Evolutionary conservation across 768 basidiomycete species (phyloP).

Genomic region (Mycena rosella): DNA sequence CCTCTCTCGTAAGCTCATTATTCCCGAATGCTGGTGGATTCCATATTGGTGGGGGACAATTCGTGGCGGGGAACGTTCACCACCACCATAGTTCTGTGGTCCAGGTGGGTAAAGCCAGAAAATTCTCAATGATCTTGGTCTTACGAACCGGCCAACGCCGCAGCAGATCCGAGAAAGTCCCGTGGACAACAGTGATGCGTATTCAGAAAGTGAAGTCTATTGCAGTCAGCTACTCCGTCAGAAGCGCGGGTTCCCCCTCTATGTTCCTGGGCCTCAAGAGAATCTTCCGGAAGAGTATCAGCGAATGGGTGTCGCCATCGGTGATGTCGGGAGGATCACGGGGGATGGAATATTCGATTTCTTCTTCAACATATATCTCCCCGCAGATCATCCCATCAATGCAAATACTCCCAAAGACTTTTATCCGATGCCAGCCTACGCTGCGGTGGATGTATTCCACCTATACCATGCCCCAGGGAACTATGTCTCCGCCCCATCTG

Average conservation of each 20-base stretch:
- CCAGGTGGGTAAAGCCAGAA: too few relatives aligned
- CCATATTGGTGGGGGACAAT: too few relatives aligned
- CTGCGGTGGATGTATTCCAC: background rate
- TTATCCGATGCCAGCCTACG: background rate
- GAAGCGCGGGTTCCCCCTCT: constrained; percentile 46
- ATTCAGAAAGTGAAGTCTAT: constrained; percentile 10
- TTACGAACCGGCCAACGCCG: too few relatives aligned
- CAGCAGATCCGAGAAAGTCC: too few relatives aligned
- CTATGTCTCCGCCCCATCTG: background rate
- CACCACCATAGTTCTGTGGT: too few relatives aligned
- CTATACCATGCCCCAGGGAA: constrained; percentile 2
- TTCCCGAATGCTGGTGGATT: too few relatives aligned
- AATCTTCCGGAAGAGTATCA: constrained; percentile 34
- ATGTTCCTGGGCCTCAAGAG: constrained; percentile 43
- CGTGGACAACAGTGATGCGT: too few relatives aligned
- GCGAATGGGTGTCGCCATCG: constrained; percentile 43
- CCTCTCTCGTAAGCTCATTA: too few relatives aligned
- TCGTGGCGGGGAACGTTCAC: too few relatives aligned
- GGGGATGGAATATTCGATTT: constrained; percentile 46
- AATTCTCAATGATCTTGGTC: too few relatives aligned
- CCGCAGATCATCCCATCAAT: constrained; percentile 45
- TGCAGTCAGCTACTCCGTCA: background rate
- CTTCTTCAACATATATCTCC: constrained; percentile 42
- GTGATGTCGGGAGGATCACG: constrained; percentile 49
- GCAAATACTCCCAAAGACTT: constrained; percentile 44